A percentile compares a stretch with the other conserved stretches of the same genome.
Evolutionary conservation across 164 flowering plant species (phyloP).

Genomic region (Stephania yunnanensis): DNA sequence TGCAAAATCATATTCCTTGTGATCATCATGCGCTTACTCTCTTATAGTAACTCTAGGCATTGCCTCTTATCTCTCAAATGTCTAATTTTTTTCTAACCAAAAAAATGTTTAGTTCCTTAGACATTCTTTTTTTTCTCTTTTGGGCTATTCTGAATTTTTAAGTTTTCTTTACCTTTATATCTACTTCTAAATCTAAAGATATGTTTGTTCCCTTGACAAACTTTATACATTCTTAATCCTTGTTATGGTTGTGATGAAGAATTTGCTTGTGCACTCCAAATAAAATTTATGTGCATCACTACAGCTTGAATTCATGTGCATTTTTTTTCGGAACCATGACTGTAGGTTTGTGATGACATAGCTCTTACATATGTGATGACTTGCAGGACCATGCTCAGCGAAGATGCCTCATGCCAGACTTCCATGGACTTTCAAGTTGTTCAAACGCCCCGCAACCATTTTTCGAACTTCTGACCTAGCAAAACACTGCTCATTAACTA

Average conservation of each 20-base stretch:
- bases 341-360: not conserved
- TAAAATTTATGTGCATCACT: too few species aligned
- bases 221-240: too few species aligned
- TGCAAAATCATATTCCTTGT: not conserved
- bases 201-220: not conserved
- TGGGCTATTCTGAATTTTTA: not conserved
- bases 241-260: not conserved
- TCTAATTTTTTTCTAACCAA: too few species aligned
- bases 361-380: not conserved
- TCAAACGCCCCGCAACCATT: constrained; percentile 58
- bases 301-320: too few species aligned
- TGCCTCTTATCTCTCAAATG: not conserved
- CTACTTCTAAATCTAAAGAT: not conserved
- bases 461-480: constrained; percentile 43
- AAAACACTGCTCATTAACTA: not conserved
- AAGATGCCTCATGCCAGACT: constrained; percentile 71
- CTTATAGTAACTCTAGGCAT: not conserved
- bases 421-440: constrained; percentile 70
- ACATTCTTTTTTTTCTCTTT: not conserved
- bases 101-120: not conserved
- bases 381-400: constrained; percentile 50
- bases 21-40: not conserved
- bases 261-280: too few species aligned
- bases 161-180: not conserved
- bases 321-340: not conserved